Evolutionary conservation across 1,284 basidiomycete species (phyloP).

Genomic region (Erythrobasidium hasegawianum): DNA sequence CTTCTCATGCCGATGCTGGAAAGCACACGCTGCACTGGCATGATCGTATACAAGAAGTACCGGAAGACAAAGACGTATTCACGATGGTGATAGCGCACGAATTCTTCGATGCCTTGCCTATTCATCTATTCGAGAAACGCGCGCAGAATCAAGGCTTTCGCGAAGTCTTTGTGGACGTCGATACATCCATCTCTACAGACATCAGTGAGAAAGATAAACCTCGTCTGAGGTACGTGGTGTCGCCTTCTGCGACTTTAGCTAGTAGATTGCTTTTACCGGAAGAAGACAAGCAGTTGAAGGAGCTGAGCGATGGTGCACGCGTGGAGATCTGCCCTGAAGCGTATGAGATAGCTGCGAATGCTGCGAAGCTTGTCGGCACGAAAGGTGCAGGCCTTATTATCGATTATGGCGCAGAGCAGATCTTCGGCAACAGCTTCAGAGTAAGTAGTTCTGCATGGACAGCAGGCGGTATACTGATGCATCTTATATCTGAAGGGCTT

Average conservation of each 20-base stretch:
- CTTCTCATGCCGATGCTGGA: constrained; percentile 36
- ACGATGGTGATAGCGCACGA: constrained; percentile 92
- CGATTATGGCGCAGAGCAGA: constrained; percentile 80
- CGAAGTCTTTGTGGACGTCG: constrained; percentile 71
- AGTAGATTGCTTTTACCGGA: constrained; percentile 39
- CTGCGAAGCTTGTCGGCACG: constrained; percentile 61
- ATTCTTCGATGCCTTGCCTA: constrained; percentile 94
- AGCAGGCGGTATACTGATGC: neutral
- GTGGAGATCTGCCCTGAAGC: constrained; percentile 74
- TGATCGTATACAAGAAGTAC: constrained; percentile 65
- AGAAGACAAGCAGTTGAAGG: constrained; percentile 56
- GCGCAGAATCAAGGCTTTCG: constrained; percentile 64
- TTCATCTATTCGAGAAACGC: constrained; percentile 69
- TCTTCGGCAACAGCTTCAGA: constrained; percentile 72
- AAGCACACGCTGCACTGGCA: constrained; percentile 63
- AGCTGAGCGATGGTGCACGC: constrained; percentile 62
- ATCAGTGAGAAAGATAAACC: constrained; percentile 26
- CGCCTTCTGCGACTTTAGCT: constrained; percentile 40
- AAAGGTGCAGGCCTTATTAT: constrained; percentile 67
- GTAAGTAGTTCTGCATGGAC: constrained; percentile 54
- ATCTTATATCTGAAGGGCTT: constrained; percentile 63
- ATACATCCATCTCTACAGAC: no score
- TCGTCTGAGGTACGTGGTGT: constrained; percentile 40
- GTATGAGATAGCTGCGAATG: constrained; percentile 62
- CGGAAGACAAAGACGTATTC: constrained; percentile 53